A percentile compares a stretch with the other conserved stretches of the same genome.
Evolutionary conservation across 768 basidiomycete genomes (phyloP).

Genomic region (Leccinum obscurum): DNA sequence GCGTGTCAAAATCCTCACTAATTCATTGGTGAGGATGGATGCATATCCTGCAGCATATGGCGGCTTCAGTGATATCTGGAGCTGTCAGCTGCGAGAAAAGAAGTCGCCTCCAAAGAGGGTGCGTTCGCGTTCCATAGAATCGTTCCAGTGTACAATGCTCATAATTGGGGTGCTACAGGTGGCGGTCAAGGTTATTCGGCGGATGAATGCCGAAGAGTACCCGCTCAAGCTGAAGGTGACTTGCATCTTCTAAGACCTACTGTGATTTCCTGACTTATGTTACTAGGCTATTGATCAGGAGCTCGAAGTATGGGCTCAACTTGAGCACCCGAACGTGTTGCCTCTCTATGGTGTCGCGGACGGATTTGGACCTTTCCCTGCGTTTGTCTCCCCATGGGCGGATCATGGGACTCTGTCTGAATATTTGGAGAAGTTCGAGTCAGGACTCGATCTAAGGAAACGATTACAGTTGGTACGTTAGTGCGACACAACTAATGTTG

Average conservation of each 20-base stretch:
- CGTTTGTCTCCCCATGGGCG: conserved; percentile 38
- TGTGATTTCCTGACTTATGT: conserved; percentile 9
- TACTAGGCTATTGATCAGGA: conserved; percentile 30
- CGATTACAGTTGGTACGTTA: conserved; percentile 22
- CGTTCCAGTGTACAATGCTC: background rate
- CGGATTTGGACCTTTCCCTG: conserved; percentile 29
- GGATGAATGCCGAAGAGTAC: conserved; percentile 4
- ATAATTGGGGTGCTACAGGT: conserved; percentile 15
- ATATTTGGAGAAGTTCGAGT: conserved; percentile 26
- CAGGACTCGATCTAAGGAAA: conserved; percentile 9
- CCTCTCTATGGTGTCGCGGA: conserved; percentile 29
- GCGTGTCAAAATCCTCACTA: conserved; percentile 17
- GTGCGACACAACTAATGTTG: background rate
- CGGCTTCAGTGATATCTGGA: conserved; percentile 34
- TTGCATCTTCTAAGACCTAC: background rate
- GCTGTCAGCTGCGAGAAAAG: conserved; percentile 11
- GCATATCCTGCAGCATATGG: conserved; percentile 28
- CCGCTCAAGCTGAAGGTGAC: conserved; percentile 19
- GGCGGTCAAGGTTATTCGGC: conserved; percentile 30
- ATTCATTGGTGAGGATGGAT: conserved; percentile 11
- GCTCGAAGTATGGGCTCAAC: conserved; percentile 30
- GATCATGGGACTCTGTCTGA: conserved; percentile 31
- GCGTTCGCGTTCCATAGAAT: background rate
- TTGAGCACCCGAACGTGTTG: conserved; percentile 32
- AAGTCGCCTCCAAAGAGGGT: conserved; percentile 10